Percentiles rank a stretch among this genome's conserved stretches.
Conservation (phyloP, 2,329 filamentous ascomycete genomes). For the Tolypocladium ophioglossoides region DNA sequence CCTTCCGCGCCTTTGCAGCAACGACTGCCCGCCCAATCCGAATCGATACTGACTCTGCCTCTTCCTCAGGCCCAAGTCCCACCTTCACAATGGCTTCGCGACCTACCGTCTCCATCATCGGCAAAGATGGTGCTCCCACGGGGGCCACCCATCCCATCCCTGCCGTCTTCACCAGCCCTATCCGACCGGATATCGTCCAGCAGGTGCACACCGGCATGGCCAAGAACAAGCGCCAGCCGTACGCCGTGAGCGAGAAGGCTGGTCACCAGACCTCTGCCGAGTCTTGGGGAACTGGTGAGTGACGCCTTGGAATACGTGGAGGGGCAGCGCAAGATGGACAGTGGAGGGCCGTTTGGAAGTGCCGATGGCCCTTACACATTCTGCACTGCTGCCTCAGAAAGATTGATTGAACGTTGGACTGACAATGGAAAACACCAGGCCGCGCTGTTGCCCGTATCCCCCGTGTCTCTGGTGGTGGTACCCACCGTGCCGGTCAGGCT, state of each 20-base stretch:
- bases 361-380: not conserved
- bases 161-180: conserved; percentile 92
- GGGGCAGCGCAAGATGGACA: not conserved
- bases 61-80: conserved; percentile 23
- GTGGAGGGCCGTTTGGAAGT: no score
- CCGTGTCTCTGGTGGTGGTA: conserved; percentile 99
- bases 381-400: not conserved
- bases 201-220: conserved; percentile 98
- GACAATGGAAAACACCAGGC: conserved; percentile 41
- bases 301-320: conserved; percentile 2
- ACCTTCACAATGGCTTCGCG: conserved; percentile 74
- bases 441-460: conserved; percentile 99
- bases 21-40: not conserved
- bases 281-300: conserved; percentile 98
- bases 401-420: not conserved
- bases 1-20: not conserved
- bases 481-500: conserved; percentile 99
- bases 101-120: conserved; percentile 95
- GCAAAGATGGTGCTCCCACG: conserved; percentile 88
- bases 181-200: conserved; percentile 98
- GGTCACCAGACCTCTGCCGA: conserved; percentile 99
- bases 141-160: conserved; percentile 86
- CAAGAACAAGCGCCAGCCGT: conserved; percentile 99
- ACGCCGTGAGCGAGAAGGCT: conserved; percentile 99
- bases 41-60: not conserved